phyloP scores from a whole-genome alignment of 257 asterid species.

The Solanum boliviense region DNA sequence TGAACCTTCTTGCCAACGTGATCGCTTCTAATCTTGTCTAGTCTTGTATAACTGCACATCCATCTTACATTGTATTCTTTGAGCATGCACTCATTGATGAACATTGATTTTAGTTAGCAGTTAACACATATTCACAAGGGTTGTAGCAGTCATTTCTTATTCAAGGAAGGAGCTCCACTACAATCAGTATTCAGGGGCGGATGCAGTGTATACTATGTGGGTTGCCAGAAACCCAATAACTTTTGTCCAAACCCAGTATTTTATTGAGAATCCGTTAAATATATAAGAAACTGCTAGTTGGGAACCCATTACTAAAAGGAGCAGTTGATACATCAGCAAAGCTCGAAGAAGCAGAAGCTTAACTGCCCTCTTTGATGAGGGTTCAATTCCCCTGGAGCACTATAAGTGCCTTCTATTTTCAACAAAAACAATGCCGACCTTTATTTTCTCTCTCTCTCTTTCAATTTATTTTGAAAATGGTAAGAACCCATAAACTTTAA shows the following conservation, averaged over 20 bases:
- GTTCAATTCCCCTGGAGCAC: not conserved
- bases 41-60: not conserved
- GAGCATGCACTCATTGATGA: not conserved
- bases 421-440: not conserved
- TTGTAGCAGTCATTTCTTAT: not conserved
- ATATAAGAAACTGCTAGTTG: not conserved
- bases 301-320: not conserved
- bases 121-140: not conserved
- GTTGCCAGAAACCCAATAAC: not conserved
- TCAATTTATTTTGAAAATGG: not conserved
- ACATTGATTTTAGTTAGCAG: not conserved
- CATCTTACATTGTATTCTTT: not conserved
- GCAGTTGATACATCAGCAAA: not conserved
- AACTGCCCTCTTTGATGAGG: not conserved
- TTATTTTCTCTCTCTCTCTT: not conserved
- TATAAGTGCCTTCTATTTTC: not conserved
- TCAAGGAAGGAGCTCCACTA: not conserved
- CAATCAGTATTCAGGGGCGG: not conserved
- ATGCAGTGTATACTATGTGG: not conserved
- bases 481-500: not conserved
- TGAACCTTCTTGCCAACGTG: not conserved
- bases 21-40: not conserved
- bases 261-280: not conserved
- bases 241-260: not conserved
- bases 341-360: not conserved